Conservation (phyloP, 495 filamentous ascomycete species). For the Hypoxylon fuscum region DNA sequence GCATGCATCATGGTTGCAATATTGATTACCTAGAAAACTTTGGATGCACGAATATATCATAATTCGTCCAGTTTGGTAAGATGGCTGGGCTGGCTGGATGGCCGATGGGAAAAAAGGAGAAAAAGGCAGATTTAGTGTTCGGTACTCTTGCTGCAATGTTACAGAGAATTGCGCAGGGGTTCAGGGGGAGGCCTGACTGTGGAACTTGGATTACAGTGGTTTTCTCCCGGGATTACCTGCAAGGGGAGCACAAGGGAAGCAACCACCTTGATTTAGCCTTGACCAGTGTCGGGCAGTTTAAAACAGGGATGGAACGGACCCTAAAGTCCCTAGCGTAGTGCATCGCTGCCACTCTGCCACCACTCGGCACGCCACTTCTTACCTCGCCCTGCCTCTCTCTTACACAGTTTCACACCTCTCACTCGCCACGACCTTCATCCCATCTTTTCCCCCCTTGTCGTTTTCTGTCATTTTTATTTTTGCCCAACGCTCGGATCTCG, state of each 20-base stretch:
- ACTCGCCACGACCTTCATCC: slow-evolving; percentile 23
- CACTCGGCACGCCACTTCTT: slow-evolving; percentile 18
- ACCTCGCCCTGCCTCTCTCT: slow-evolving; percentile 21
- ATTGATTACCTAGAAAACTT: background rate
- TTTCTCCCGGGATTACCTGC: slow-evolving; percentile 19
- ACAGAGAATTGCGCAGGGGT: slow-evolving; percentile 15
- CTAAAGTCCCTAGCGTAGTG: slow-evolving; percentile 18
- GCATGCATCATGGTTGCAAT: background rate
- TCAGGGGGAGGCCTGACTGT: background rate
- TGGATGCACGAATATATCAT: background rate
- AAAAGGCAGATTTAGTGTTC: slow-evolving; percentile 6
- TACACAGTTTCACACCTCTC: background rate
- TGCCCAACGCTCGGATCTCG: slow-evolving; percentile 30
- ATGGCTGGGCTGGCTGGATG: background rate
- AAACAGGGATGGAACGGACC: slow-evolving; percentile 38
- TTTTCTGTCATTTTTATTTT: background rate
- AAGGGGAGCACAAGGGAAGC: slow-evolving; percentile 20
- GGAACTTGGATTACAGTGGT: background rate
- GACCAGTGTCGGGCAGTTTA: slow-evolving; percentile 18
- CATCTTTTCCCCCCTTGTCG: slow-evolving; percentile 13
- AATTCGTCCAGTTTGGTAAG: background rate
- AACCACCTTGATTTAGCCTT: slow-evolving; percentile 8
- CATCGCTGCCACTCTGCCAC: slow-evolving; percentile 6
- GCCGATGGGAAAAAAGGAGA: slow-evolving; percentile 8
- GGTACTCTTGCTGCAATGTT: slow-evolving; percentile 17